Evolutionary conservation across 768 basidiomycete species (phyloP).

Genomic region (Tricholoma hemisulphureum): DNA sequence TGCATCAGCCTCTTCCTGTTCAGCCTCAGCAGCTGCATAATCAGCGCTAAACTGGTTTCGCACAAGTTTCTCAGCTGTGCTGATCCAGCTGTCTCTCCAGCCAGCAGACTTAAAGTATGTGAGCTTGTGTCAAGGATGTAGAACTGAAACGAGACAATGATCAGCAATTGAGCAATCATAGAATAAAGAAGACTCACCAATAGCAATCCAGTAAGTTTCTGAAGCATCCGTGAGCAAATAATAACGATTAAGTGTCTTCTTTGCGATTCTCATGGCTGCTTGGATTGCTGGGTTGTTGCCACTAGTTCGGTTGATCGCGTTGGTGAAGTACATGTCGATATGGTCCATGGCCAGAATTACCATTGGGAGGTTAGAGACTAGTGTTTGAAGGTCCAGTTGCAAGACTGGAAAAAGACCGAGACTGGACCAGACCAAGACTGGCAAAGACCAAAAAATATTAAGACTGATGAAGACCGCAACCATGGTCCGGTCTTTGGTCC

Average conservation of each 20-base stretch:
- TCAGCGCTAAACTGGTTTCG: slow-evolving; percentile 17
- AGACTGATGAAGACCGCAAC: too few relatives aligned
- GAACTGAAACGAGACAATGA: slow-evolving; percentile 28
- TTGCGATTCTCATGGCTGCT: slow-evolving; percentile 22
- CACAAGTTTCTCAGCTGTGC: neutral
- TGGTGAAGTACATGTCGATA: slow-evolving; percentile 8
- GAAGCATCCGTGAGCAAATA: slow-evolving; percentile 31
- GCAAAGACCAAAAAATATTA: too few relatives aligned
- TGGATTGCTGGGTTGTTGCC: slow-evolving; percentile 9
- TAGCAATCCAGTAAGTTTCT: slow-evolving; percentile 34
- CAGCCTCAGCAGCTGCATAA: neutral
- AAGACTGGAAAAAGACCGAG: too few relatives aligned
- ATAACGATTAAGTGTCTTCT: slow-evolving; percentile 29
- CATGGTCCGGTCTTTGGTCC: too few relatives aligned
- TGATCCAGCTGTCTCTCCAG: neutral
- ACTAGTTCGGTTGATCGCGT: neutral
- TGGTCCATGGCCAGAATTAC: slow-evolving; percentile 5
- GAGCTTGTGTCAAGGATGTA: slow-evolving; percentile 6
- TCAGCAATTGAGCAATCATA: neutral
- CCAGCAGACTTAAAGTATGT: neutral
- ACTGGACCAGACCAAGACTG: too few relatives aligned
- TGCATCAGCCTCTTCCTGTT: neutral
- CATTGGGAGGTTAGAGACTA: neutral
- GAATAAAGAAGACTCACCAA: slow-evolving; percentile 32
- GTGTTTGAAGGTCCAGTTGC: too few relatives aligned